A percentile compares a stretch with the other conserved stretches of the same genome.
phyloP scores from a whole-genome alignment of 768 basidiomycete species.

The Tulasnella sp. region DNA sequence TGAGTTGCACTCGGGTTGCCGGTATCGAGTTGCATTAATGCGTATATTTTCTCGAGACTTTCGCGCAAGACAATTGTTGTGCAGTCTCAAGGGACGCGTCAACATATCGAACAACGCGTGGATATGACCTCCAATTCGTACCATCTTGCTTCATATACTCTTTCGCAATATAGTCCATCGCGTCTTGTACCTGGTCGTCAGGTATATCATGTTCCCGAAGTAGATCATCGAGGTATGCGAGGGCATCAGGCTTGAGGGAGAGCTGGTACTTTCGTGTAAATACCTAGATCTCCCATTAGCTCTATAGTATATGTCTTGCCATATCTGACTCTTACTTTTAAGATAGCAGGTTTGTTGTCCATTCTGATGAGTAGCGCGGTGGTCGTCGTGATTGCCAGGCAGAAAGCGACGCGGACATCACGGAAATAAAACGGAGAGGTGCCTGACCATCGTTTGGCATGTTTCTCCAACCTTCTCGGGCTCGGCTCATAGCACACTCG shows the following conservation, averaged over 20 bases:
- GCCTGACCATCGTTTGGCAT: background rate
- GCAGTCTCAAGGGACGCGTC: slow-evolving; percentile 12
- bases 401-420: background rate
- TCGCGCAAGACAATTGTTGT: slow-evolving; percentile 42
- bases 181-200: slow-evolving; percentile 55
- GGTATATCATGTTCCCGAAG: slow-evolving; percentile 59
- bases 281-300: background rate
- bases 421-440: background rate
- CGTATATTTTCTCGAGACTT: slow-evolving; percentile 61
- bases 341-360: slow-evolving; percentile 5
- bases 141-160: slow-evolving; percentile 90
- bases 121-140: slow-evolving; percentile 21
- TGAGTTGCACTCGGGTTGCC: slow-evolving; percentile 35
- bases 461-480: background rate
- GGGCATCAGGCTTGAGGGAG: slow-evolving; percentile 68
- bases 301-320: background rate
- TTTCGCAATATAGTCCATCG: slow-evolving; percentile 68
- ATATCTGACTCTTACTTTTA: background rate
- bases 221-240: slow-evolving; percentile 60
- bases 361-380: background rate
- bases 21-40: slow-evolving; percentile 56
- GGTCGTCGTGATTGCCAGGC: background rate
- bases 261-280: slow-evolving; percentile 65
- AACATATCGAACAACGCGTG: background rate
- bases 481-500: background rate